phyloP scores from a whole-genome alignment of 768 basidiomycete species.

The Vararia minispora region DNA sequence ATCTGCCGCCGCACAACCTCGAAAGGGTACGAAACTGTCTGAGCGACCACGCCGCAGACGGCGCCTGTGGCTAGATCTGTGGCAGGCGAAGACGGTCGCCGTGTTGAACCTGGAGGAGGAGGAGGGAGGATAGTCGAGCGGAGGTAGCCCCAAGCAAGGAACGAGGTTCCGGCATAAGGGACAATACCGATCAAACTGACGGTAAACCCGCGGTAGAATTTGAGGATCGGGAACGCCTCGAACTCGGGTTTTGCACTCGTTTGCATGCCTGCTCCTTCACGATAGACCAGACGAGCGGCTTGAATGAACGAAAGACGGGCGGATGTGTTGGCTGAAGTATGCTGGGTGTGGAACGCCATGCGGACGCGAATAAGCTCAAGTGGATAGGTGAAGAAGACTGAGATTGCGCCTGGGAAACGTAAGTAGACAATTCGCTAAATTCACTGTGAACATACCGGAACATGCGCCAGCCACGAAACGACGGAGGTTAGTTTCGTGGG shows the following conservation, averaged over 20 bases:
- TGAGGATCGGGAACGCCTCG: conserved; percentile 60
- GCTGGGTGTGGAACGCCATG: conserved; percentile 73
- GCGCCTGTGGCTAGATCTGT: conserved; percentile 80
- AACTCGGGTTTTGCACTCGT: conserved; percentile 25
- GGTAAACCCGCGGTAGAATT: conserved; percentile 96
- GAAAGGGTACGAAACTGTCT: conserved; percentile 90
- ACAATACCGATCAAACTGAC: conserved; percentile 89
- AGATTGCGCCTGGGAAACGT: conserved; percentile 53
- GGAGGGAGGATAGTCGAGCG: conserved; percentile 47
- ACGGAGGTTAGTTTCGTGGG: conserved; percentile 63
- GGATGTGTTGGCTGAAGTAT: conserved; percentile 7
- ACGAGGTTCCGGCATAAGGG: conserved; percentile 92
- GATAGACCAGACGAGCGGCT: conserved; percentile 58
- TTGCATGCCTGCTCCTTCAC: conserved; percentile 35
- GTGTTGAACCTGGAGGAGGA: conserved; percentile 18
- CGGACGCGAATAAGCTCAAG: conserved; percentile 92
- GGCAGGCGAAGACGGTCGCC: conserved; percentile 25
- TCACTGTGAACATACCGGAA: conserved; percentile 46
- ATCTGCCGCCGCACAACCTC: conserved; percentile 86
- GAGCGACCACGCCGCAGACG: conserved; percentile 71
- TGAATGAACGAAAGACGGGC: conserved; percentile 36
- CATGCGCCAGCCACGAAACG: conserved; percentile 83
- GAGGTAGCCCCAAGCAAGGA: conserved; percentile 82
- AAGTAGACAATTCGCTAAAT: not conserved
- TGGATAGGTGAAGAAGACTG: conserved; percentile 90